Conservation (phyloP, 1,139 yeast genomes). For the Blastobotrys illinoisensis region DNA sequence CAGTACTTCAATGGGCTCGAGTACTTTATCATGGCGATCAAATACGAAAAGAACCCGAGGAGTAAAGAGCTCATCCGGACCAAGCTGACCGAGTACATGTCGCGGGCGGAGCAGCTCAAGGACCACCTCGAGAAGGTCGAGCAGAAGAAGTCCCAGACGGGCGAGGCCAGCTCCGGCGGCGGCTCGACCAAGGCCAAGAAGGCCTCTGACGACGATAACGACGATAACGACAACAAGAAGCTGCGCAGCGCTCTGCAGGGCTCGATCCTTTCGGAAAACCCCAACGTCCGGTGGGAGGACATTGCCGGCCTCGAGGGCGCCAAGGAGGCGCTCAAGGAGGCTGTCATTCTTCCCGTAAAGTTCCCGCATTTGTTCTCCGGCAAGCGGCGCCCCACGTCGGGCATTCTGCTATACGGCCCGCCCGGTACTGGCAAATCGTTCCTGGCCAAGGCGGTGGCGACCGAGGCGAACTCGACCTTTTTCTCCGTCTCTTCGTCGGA, state of each 20-base stretch:
- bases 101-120: slow-evolving; percentile 91
- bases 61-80: slow-evolving; percentile 85
- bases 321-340: slow-evolving; percentile 94
- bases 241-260: slow-evolving; percentile 88
- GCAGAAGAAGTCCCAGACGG: slow-evolving; percentile 36
- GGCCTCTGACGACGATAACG: slow-evolving; percentile 54
- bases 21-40: slow-evolving; percentile 90
- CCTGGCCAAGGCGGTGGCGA: slow-evolving; percentile 96
- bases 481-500: slow-evolving; percentile 94
- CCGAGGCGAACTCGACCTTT: slow-evolving; percentile 95
- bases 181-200: slow-evolving; percentile 52
- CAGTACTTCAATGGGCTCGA: slow-evolving; percentile 90
- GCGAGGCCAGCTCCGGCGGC: slow-evolving; percentile 44
- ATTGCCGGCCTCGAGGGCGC: slow-evolving; percentile 95
- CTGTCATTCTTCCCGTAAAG: slow-evolving; percentile 89
- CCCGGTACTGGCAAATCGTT: slow-evolving; percentile 99
- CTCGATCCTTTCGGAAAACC: slow-evolving; percentile 86
- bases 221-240: slow-evolving; percentile 80
- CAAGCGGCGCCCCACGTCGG: slow-evolving; percentile 87
- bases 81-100: slow-evolving; percentile 84
- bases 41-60: slow-evolving; percentile 88
- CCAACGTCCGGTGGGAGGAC: slow-evolving; percentile 92
- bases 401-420: slow-evolving; percentile 91
- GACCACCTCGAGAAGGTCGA: slow-evolving; percentile 73
- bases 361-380: slow-evolving; percentile 95